A percentile compares a stretch with the other conserved stretches of the same genome.
Conservation (phyloP, 768 basidiomycete species). For the Cyclocybe aegerita region DNA sequence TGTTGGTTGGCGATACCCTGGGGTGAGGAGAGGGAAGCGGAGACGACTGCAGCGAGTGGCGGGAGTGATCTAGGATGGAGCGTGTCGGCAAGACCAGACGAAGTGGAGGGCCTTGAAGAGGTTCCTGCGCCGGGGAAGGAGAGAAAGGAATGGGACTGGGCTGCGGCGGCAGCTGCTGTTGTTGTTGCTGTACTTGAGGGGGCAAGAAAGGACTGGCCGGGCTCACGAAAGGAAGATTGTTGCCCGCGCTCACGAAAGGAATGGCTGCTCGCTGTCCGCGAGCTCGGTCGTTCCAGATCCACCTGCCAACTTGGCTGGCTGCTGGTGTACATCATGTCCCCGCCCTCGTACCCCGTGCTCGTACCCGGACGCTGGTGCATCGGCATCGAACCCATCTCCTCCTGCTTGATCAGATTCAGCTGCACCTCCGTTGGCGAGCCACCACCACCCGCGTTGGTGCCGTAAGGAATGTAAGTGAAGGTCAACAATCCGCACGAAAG, state of each 20-base stretch:
- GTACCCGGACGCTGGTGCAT: conserved; percentile 65
- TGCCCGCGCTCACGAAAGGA: background rate
- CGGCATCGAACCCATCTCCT: conserved; percentile 29
- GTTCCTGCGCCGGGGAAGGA: conserved; percentile 41
- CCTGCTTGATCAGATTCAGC: conserved; percentile 38
- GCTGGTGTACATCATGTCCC: conserved; percentile 29
- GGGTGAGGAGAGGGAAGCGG: conserved; percentile 55
- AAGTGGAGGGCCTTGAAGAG: conserved; percentile 52
- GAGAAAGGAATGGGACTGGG: conserved; percentile 71
- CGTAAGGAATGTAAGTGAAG: background rate
- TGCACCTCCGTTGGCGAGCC: conserved; percentile 8
- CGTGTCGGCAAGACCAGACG: conserved; percentile 40
- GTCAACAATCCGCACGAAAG: too few relatives aligned
- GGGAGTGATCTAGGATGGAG: conserved; percentile 52
- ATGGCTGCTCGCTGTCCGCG: conserved; percentile 8
- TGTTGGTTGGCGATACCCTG: conserved; percentile 19
- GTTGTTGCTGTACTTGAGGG: conserved; percentile 21
- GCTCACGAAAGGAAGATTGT: conserved; percentile 73
- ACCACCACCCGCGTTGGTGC: conserved; percentile 7
- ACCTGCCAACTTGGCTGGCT: conserved; percentile 7
- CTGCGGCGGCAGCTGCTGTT: conserved; percentile 31
- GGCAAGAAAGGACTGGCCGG: conserved; percentile 79
- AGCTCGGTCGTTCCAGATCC: background rate
- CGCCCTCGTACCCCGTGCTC: conserved; percentile 64
- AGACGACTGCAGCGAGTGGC: conserved; percentile 75